These are phyloP conservation scores for Euphorbia neoarborescens DNA, from an alignment of 441 rosid species.

Conservation along the genomic window DNA sequence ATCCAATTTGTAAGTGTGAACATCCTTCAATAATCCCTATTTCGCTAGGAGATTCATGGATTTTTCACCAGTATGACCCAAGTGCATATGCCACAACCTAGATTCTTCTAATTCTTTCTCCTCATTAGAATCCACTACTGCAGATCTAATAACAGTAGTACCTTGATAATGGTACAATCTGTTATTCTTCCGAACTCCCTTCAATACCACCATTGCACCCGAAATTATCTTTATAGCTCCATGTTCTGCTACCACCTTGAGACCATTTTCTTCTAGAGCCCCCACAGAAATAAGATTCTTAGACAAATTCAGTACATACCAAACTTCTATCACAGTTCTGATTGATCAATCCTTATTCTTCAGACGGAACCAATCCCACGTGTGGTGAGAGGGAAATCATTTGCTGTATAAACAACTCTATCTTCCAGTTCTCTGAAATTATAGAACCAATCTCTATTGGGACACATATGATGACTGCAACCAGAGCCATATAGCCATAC, in stretches of 20 bases:
- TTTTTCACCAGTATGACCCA: not conserved
- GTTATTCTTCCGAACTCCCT: not conserved
- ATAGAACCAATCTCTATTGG: not conserved
- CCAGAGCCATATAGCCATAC: not conserved
- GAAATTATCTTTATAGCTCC: not conserved
- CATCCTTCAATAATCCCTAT: not conserved
- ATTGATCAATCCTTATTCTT: not conserved
- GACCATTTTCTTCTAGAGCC: not conserved
- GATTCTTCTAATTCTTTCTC: not conserved
- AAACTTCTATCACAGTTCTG: too few species aligned
- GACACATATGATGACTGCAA: not conserved
- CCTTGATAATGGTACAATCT: not conserved
- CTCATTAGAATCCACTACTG: not conserved
- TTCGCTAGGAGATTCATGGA: not conserved
- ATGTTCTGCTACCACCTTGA: not conserved
- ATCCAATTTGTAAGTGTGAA: not conserved
- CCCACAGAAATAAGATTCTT: too few species aligned
- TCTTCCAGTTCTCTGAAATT: not conserved
- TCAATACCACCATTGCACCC: not conserved
- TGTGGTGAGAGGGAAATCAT: not conserved
- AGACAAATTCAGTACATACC: too few species aligned
- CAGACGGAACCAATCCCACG: not conserved
- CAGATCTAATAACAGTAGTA: not conserved
- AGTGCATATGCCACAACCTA: conserved; percentile 8
- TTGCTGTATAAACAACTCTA: not conserved